A percentile compares a stretch with the other conserved stretches of the same genome.
These are phyloP conservation scores for Lepidium aucheri DNA, from an alignment of 345 rosid genomes.

Conservation along the genomic window DNA sequence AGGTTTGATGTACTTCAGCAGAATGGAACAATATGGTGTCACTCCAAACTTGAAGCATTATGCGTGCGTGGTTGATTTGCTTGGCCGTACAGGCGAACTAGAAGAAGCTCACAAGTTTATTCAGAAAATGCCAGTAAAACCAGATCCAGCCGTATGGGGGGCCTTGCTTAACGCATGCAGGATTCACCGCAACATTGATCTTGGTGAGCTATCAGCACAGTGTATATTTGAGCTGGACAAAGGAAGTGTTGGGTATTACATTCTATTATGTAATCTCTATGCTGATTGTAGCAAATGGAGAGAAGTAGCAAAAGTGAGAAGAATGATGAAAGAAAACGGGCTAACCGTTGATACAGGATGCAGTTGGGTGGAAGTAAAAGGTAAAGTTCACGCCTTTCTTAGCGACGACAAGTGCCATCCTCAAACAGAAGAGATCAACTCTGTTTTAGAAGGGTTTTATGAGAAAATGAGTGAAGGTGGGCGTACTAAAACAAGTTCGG, in stretches of 20 bases:
- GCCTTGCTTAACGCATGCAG: constrained; percentile 74
- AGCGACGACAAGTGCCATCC: constrained; percentile 60
- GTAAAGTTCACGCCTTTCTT: constrained; percentile 76
- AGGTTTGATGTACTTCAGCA: constrained; percentile 51
- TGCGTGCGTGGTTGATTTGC: constrained; percentile 79
- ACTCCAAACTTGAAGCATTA: constrained; percentile 69
- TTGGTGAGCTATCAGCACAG: constrained; percentile 63
- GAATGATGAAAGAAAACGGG: constrained; percentile 52
- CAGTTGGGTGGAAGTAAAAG: constrained; percentile 79
- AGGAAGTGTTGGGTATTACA: constrained; percentile 59
- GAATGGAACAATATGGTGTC: constrained; percentile 52
- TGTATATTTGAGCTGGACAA: constrained; percentile 50
- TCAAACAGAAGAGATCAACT: constrained; percentile 41
- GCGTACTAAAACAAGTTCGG: constrained; percentile 21
- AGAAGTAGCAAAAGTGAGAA: constrained; percentile 57
- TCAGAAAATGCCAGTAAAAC: constrained; percentile 47
- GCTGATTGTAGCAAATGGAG: constrained; percentile 59
- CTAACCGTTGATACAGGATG: constrained; percentile 74
- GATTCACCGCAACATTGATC: constrained; percentile 41
- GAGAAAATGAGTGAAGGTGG: constrained; percentile 48
- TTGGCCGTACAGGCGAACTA: constrained; percentile 65
- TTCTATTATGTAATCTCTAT: constrained; percentile 62
- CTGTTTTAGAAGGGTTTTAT: constrained; percentile 51
- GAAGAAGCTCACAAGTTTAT: constrained; percentile 58
- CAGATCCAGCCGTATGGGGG: constrained; percentile 87